Evolutionary conservation across 208 protist genomes (phyloP).

Genomic region (Trichomonas vaginalis): DNA sequence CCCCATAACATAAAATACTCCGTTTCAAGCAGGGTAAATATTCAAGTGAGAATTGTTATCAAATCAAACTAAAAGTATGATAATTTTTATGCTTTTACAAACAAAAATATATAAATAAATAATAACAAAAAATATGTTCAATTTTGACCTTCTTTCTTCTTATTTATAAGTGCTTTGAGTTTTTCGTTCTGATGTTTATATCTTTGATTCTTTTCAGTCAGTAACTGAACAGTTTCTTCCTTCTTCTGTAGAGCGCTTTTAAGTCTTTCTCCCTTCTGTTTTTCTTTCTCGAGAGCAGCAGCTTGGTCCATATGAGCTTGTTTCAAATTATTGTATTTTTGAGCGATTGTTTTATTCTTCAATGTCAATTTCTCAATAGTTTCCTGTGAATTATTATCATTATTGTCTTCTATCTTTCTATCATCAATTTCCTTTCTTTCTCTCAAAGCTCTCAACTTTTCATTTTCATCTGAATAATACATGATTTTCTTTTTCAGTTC

Average conservation of each 20-base stretch:
- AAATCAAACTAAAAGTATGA: too few species aligned
- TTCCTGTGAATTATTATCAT: background rate
- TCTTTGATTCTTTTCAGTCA: background rate
- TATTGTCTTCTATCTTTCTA: background rate
- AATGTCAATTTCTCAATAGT: background rate
- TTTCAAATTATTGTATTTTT: background rate
- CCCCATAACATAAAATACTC: too few species aligned
- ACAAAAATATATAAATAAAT: background rate
- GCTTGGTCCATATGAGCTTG: background rate
- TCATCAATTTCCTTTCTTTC: background rate
- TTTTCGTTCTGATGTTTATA: background rate
- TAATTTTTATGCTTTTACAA: too few species aligned
- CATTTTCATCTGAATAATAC: background rate
- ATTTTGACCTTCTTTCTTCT: background rate
- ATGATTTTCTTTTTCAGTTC: background rate
- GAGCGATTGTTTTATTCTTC: background rate
- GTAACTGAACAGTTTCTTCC: background rate
- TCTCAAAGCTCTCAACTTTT: background rate
- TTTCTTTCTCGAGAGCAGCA: background rate
- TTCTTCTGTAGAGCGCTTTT: background rate
- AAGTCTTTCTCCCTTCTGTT: background rate
- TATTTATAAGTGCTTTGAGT: background rate
- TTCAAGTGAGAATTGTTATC: too few species aligned
- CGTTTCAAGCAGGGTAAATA: too few species aligned
- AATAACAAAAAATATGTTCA: background rate